phyloP scores from a whole-genome alignment of 78 protist genomes.

The Dictyostelium discoideum region dicty_2.7 NC_007089.4:1560001-1560500 shows the following conservation, averaged over 20 bases:
- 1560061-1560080: too few species aligned
- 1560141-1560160: not conserved
- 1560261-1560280: not conserved
- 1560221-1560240: not conserved
- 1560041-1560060: not conserved
- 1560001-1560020: not conserved
- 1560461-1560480: not conserved
- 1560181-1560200: not conserved
- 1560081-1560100: too few species aligned
- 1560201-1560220: not conserved
- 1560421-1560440: not conserved
- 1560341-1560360: not conserved
- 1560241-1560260: not conserved
- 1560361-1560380: not conserved
- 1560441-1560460: conserved; percentile 4
- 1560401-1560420: not conserved
- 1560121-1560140: not conserved
- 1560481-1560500: not conserved
- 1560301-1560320: not conserved
- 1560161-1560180: not conserved
- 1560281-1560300: not conserved
- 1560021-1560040: not conserved
- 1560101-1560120: too few species aligned
- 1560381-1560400: conserved; percentile 17
- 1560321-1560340: not conserved